Base-by-base conservation (phyloP, 345 rosid genomes). In the Citrus trifoliata region DNA sequence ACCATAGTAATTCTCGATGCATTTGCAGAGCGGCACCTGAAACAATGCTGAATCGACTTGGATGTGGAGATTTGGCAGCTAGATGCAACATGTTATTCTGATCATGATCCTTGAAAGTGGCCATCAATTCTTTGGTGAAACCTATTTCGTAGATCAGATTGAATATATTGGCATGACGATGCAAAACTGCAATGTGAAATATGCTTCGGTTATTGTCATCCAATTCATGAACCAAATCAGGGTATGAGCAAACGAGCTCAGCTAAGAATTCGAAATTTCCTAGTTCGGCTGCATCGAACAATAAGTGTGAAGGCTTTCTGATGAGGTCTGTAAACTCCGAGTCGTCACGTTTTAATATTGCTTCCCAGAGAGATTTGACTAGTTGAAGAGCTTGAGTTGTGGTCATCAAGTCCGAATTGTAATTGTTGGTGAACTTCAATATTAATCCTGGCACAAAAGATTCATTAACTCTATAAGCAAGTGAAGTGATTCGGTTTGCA, bases 141-240 rank as follows among this genome's bases (percentile, higher is more conserved):
- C 80, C 87, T 10, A 81, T 60, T 10, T 68, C 79, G 18, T 72
- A 16, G 69, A 81, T 81, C 14, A 78, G 69, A 7, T 46, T 76
- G 55, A 81, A 81, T 66, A 79, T 53, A 18, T 73, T n/a, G 27
- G 35, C 73, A 10, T 84, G 82, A 33, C 84, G 74, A 21, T 72
- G 64, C 42, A 67, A 18, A 62, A 81, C 73, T 24, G 84, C 84
- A 5, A 70, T 56, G 33, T 84, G 87, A 76, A 84, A 81, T 64
- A 84, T 78, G 25, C 61, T 81, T 33, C 62, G 27, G 1, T 53
- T 22, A 1, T 71, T 5, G 10, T 71, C 67, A 67, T 74, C 71
- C 18, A 67, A 63, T 70, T 77, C 63, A 66, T 70, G 61, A 58
- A 78, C 22, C 18, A 75, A 58, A 65, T 60, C 78, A 61, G 84